phyloP scores from a whole-genome alignment of 2,329 filamentous ascomycete species.

The Colletotrichum eremochloae region DNA sequence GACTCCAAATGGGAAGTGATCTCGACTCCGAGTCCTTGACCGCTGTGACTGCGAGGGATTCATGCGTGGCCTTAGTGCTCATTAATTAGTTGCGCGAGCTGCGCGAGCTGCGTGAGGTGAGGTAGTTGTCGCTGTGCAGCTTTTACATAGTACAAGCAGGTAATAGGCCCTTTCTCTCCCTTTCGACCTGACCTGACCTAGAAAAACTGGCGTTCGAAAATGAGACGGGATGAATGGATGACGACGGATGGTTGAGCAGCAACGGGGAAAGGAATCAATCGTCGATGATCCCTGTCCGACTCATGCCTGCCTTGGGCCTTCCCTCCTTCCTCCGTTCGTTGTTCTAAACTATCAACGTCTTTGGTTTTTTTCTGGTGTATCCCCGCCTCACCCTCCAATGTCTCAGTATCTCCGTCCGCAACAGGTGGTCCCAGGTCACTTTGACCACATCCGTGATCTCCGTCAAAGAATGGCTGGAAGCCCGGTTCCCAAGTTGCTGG shows the following conservation, averaged over 20 bases:
- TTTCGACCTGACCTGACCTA: background rate
- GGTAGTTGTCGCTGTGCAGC: slow-evolving; percentile 11
- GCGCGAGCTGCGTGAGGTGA: background rate
- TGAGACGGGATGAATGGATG: background rate
- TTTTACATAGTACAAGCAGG: slow-evolving; percentile 3
- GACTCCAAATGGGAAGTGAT: background rate
- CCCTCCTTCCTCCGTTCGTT: background rate
- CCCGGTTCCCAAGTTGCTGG: slow-evolving; percentile 12
- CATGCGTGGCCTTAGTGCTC: slow-evolving; percentile 19
- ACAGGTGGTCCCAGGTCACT: slow-evolving; percentile 7
- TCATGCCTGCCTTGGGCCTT: background rate
- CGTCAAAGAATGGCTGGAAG: slow-evolving; percentile 31
- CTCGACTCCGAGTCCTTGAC: background rate
- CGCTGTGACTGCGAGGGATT: slow-evolving; percentile 4
- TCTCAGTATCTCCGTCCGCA: slow-evolving; percentile 1
- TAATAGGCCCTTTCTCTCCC: background rate
- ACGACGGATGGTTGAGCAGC: slow-evolving; percentile 8
- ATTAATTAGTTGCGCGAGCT: slow-evolving; percentile 1
- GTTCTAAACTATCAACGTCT: background rate
- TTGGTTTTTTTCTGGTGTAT: background rate
- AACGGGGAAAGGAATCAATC: slow-evolving; percentile 6
- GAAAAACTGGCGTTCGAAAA: slow-evolving; percentile 2
- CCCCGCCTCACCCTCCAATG: background rate
- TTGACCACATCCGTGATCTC: slow-evolving; percentile 22
- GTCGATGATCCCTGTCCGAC: background rate